A percentile compares a stretch with the other conserved stretches of the same genome.
Evolutionary conservation across 1,284 basidiomycete species (phyloP).

Genomic region (Athelia psychrophila): DNA sequence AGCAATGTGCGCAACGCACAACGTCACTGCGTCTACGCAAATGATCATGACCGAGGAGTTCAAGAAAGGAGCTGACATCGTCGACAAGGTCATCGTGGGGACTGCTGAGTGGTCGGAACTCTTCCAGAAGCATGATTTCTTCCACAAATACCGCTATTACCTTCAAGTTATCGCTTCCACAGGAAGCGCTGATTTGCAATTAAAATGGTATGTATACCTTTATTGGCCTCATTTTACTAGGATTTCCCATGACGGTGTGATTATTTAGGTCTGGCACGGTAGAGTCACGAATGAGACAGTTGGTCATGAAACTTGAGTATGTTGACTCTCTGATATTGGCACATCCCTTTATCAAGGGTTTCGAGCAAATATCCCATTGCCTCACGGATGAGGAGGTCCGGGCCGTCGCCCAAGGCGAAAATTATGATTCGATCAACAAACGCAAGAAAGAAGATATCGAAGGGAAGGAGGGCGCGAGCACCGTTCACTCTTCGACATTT

Average conservation of each 20-base stretch:
- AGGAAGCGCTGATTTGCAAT: conserved; percentile 79
- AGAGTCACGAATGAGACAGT: conserved; percentile 93
- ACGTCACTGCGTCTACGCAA: conserved; percentile 94
- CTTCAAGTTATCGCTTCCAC: conserved; percentile 97
- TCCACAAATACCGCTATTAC: conserved; percentile 96
- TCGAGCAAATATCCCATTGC: conserved; percentile 87
- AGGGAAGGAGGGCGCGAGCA: conserved; percentile 72
- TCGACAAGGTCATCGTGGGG: conserved; percentile 87
- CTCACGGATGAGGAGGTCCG: conserved; percentile 84
- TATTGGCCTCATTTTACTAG: neutral
- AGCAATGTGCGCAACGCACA: conserved; percentile 99
- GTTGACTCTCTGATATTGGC: conserved; percentile 90
- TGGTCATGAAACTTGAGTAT: conserved; percentile 97
- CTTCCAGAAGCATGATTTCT: conserved; percentile 95
- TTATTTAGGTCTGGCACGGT: conserved; percentile 84
- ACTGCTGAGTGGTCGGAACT: conserved; percentile 89
- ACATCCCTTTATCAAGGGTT: conserved; percentile 95
- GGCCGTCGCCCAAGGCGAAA: conserved; percentile 87
- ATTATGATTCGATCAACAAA: conserved; percentile 68
- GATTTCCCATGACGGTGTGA: conserved; percentile 10
- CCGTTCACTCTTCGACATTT: conserved; percentile 92
- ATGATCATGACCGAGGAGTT: conserved; percentile 97
- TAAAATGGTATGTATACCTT: conserved; percentile 78
- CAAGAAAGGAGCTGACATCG: conserved; percentile 90
- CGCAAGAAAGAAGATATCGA: conserved; percentile 82